Percentiles rank a stretch among this genome's conserved stretches.
These are phyloP conservation scores for Sanghuangporus baumii DNA, from an alignment of 1,284 basidiomycete genomes.

Conservation along the genomic window DNA sequence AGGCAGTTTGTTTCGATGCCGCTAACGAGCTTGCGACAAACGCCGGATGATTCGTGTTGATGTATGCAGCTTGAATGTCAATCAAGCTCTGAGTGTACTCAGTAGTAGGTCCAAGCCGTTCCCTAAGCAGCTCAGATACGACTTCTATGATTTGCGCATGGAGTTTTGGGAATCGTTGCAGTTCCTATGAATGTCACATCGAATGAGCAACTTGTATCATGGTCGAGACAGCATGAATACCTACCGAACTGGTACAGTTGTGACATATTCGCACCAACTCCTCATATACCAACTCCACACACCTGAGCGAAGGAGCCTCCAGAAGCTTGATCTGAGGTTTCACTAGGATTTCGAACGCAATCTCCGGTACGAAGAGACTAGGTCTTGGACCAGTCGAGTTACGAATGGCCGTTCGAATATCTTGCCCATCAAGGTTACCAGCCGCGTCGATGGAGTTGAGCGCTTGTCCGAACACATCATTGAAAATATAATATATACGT, in stretches of 20 bases:
- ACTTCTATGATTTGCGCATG: conserved; percentile 95
- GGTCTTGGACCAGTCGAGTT: conserved; percentile 97
- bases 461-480: conserved; percentile 95
- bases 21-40: conserved; percentile 72
- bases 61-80: conserved; percentile 97
- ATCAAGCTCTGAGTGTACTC: conserved; percentile 96
- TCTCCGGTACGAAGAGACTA: conserved; percentile 94
- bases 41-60: conserved; percentile 96
- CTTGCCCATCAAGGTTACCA: conserved; percentile 85
- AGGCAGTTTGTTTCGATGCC: conserved; percentile 40
- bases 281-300: conserved; percentile 98
- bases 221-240: conserved; percentile 24
- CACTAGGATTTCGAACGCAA: conserved; percentile 95
- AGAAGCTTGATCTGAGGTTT: conserved; percentile 98
- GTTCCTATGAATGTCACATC: conserved; percentile 53
- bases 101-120: conserved; percentile 93
- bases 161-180: conserved; percentile 93
- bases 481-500: conserved; percentile 99
- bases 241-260: conserved; percentile 87
- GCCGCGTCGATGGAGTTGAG: conserved; percentile 89
- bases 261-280: conserved; percentile 99
- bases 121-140: conserved; percentile 93
- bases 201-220: background rate
- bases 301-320: conserved; percentile 89
- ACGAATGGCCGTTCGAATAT: conserved; percentile 96